Evolutionary conservation across 768 basidiomycete genomes (phyloP).

Genomic region (Tricholoma bakamatsutake): DNA sequence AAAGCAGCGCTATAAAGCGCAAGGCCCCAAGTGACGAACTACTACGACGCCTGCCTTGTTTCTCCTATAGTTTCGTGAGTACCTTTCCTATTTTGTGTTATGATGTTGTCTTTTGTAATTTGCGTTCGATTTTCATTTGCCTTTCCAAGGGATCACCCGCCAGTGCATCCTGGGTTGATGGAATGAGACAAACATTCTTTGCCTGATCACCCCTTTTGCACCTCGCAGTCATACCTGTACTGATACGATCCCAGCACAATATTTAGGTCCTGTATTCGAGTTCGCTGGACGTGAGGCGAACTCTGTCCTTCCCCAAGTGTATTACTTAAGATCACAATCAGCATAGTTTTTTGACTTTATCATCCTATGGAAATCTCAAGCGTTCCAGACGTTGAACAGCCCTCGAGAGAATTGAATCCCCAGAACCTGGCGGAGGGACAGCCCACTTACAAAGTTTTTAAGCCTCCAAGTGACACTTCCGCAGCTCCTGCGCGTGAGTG

Average conservation of each 20-base stretch:
- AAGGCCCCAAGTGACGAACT: too few species aligned
- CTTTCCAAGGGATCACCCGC: slow-evolving; percentile 74
- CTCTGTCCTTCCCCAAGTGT: slow-evolving; percentile 12
- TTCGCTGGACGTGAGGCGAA: slow-evolving; percentile 25
- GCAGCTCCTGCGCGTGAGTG: slow-evolving; percentile 28
- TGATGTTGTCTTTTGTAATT: slow-evolving; percentile 74
- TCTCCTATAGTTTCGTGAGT: slow-evolving; percentile 18
- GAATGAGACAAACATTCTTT: slow-evolving; percentile 61
- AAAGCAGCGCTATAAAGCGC: neutral
- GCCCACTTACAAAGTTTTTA: slow-evolving; percentile 43
- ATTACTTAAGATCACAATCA: slow-evolving; percentile 16
- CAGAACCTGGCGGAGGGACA: slow-evolving; percentile 1
- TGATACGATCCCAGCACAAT: slow-evolving; percentile 14
- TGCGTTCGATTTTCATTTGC: slow-evolving; percentile 72
- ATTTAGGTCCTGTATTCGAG: slow-evolving; percentile 2
- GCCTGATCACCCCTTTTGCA: slow-evolving; percentile 36
- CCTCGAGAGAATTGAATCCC: neutral
- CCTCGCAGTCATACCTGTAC: slow-evolving; percentile 4
- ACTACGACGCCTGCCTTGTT: neutral
- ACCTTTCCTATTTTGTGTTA: slow-evolving; percentile 9
- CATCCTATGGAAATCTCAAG: slow-evolving; percentile 9
- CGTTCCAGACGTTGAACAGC: slow-evolving; percentile 8
- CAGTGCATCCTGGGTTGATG: slow-evolving; percentile 61
- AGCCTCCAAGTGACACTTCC: slow-evolving; percentile 29
- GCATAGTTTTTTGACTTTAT: slow-evolving; percentile 1